Base-by-base conservation (phyloP, 139 green algal genomes). In the Picochlorum sp. region DNA sequence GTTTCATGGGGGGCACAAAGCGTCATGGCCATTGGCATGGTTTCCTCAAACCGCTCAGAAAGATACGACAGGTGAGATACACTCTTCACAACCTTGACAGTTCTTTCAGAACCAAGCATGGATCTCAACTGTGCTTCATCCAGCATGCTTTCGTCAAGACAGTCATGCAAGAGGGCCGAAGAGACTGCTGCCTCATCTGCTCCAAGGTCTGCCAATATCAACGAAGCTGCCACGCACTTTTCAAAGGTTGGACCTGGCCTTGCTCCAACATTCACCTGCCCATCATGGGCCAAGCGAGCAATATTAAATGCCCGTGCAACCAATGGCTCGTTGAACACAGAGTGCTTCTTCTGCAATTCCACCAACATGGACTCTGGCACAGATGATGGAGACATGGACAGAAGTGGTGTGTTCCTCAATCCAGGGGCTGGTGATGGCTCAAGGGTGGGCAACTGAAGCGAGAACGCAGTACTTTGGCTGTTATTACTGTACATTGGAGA, bases 201-300 rank as follows among this genome's bases (percentile, higher is more conserved):
- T 10, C 85, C 83, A 49, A 92, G 51, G 3, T 87, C 76, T 23
- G 84, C 81, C 30, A 92, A 57, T 10, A 84, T 83, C 24, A 60
- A 51, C 0, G 79, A 77, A 6, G 71, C 76, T 4, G 83, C 69
- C 1, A 82, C 73, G 57, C 80, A 84, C 61, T 87, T 81, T 13
- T 63, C 44, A n/a, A 90, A 75, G 31, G 76, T 16, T 14, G 70
- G 57, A 20, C 82, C 77, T 6, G 74, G 67, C 55, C 76, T 44
- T 26, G 9, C 78, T 10, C 77, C 67, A 16, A 59, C 34, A 54
- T 54, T 54, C 47, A 41, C 34, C 60, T 81, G 62, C 26, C 78
- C 76, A 3, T 71, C 63, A 45, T 90, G 76, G 9, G 80, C 70
- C 20, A 54, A 30, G 4, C 57, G 56, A 10, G 70, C 45, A 20